Evolutionary conservation across 495 filamentous ascomycete species (phyloP).

Genomic region (Aspergillus affinis): DNA sequence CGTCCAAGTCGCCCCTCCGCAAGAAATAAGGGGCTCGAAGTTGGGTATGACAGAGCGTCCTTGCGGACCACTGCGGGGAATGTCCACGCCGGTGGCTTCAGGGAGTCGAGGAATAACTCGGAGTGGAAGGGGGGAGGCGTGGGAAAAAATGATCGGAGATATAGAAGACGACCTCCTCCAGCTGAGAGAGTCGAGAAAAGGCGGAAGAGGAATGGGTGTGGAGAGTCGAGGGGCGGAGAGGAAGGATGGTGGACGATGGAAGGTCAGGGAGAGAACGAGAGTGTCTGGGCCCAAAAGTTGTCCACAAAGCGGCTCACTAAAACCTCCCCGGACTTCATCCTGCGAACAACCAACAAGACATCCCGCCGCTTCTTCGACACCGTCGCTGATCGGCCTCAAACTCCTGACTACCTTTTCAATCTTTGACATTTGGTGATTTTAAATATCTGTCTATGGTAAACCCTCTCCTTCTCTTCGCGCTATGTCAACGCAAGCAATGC

Average conservation of each 20-base stretch:
- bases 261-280: conserved; percentile 20
- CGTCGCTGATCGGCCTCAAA: background rate
- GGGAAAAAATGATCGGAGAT: conserved; percentile 1
- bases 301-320: conserved; percentile 41
- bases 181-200: conserved; percentile 5
- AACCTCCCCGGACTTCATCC: conserved; percentile 2
- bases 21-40: conserved; percentile 22
- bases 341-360: background rate
- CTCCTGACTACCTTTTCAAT: background rate
- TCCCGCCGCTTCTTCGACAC: conserved; percentile 10
- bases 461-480: background rate
- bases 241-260: conserved; percentile 20
- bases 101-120: conserved; percentile 25
- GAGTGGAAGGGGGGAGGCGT: conserved; percentile 10
- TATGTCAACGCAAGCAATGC: background rate
- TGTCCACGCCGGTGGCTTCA: conserved; percentile 31
- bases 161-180: conserved; percentile 4
- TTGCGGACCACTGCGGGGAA: conserved; percentile 42
- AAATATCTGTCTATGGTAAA: background rate
- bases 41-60: conserved; percentile 23
- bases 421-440: background rate
- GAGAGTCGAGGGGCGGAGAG: conserved; percentile 17
- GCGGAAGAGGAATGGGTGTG: conserved; percentile 8
- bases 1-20: conserved; percentile 52
- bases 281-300: conserved; percentile 39